A percentile compares a stretch with the other conserved stretches of the same genome.
These are phyloP conservation scores for Pichia kluyveri DNA, from an alignment of 805 yeast genomes.

Conservation along the genomic window DNA sequence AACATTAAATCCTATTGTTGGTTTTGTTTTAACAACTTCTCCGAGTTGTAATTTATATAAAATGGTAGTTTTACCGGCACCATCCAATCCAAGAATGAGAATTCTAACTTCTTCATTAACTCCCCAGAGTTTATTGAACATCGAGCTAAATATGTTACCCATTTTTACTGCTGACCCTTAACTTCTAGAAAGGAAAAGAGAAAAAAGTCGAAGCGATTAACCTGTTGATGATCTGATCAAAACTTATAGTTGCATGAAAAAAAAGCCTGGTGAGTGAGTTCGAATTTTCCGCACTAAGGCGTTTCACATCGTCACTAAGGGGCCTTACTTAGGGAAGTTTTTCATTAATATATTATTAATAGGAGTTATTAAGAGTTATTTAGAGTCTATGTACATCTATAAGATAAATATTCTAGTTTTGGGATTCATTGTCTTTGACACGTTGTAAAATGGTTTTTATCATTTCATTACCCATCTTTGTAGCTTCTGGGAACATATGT, in stretches of 20 bases:
- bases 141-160: conserved; percentile 87
- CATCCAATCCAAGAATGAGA: conserved; percentile 84
- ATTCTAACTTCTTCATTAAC: conserved; percentile 83
- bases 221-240: too few species aligned
- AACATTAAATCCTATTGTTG: conserved; percentile 88
- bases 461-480: conserved; percentile 87
- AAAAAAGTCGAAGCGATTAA: too few species aligned
- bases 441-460: conserved; percentile 57
- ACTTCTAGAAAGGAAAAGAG: too few species aligned
- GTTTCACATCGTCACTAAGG: too few species aligned
- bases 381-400: too few species aligned
- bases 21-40: conserved; percentile 67
- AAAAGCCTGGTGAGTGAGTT: too few species aligned
- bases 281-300: too few species aligned
- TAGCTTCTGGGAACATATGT: conserved; percentile 86
- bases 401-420: too few species aligned
- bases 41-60: conserved; percentile 83
- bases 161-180: conserved; percentile 23
- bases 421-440: conserved; percentile 19
- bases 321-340: too few species aligned
- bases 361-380: too few species aligned
- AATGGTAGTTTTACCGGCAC: conserved; percentile 96
- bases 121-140: conserved; percentile 86
- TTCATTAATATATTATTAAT: too few species aligned
- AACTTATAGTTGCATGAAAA: too few species aligned